These are phyloP conservation scores for Raffaelea ambrosiae DNA, from an alignment of 2,329 filamentous ascomycete species.

Conservation along the genomic window DNA sequence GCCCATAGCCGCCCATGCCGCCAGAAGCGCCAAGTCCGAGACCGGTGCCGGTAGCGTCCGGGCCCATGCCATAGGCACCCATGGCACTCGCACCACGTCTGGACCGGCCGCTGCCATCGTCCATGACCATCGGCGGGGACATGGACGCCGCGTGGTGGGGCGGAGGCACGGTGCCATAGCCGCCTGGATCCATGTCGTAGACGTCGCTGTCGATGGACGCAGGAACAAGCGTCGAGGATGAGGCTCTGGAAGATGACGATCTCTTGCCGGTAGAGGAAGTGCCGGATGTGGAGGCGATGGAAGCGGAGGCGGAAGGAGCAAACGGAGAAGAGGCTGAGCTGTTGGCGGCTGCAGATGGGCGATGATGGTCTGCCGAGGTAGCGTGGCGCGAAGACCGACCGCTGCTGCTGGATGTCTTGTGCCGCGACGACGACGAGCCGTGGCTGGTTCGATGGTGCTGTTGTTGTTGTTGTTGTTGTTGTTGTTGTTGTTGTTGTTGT, in stretches of 20 bases:
- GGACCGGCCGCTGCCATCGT: neutral
- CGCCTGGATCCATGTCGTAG: constrained; percentile 1
- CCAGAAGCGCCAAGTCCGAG: neutral
- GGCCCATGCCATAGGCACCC: neutral
- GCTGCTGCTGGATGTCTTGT: neutral
- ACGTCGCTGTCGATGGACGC: neutral
- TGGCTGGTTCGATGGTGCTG: neutral
- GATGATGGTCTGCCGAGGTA: neutral
- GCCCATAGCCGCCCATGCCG: neutral
- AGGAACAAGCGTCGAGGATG: neutral
- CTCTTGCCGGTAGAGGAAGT: too few species aligned
- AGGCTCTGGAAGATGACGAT: neutral
- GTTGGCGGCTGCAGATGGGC: neutral
- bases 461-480: neutral
- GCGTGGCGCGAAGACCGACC: neutral
- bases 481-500: neutral
- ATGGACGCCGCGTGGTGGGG: neutral
- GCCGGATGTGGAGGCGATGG: neutral
- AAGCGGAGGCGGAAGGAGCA: neutral
- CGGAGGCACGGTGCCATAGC: neutral
- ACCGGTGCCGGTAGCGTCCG: neutral
- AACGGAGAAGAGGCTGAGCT: neutral
- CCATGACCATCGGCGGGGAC: too few species aligned
- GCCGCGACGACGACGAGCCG: neutral
- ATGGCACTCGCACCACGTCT: neutral